Evolutionary conservation across 495 filamentous ascomycete species (phyloP), one percentile per base, ranked within the genome.

Genomic region (Hypoxylon cercidicola): DNA sequence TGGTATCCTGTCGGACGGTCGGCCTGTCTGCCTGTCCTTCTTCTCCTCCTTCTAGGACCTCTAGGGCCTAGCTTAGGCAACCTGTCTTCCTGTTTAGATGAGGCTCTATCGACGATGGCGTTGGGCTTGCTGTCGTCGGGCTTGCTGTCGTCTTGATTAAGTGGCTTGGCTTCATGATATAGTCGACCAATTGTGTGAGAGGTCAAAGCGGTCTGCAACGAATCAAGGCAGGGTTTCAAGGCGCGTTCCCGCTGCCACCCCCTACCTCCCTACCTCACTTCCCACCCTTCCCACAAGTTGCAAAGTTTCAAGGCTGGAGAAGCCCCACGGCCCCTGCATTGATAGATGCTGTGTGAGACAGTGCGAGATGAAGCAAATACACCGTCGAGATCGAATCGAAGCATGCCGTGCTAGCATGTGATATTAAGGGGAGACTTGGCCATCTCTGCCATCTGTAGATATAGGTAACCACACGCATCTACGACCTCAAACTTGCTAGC

Each of bases 251-350:
- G 47, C 48, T 37, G n/a, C 32, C n/a, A 32, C 48, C 23, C 23
- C 23, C 23, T 25, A 25, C 23, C 2, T 5, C 53, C 40, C 43
- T 46, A 39, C 51, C 34, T 50, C 48, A 25, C 52, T 45, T 44
- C 41, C 48, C 50, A 30, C n/a, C 50, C 15, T 39, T 52, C 16
- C 41, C 46, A 39, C 40, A 62, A 43, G 12, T 48, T 54, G 18
- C 20, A 49, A 46, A 41, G 34, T 49, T 49, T 40, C 25, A 57
- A 37, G 52, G 46, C 57, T 57, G 30, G 8, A 20, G 21, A 32
- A 57, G 43, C 58, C 54, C 64, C 64, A 68, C 64, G 28, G 11
- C 64, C 64, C 64, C 64, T 68, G 64, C 52, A 60, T 57, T 51
- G 46, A 62, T 62, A 43, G 48, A 15, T 16, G 41, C 34, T 40